Percentiles rank a stretch among this genome's conserved stretches.
phyloP scores from a whole-genome alignment of 192 early-diverging fungal genomes.

The Coemansia sp. region DNA sequence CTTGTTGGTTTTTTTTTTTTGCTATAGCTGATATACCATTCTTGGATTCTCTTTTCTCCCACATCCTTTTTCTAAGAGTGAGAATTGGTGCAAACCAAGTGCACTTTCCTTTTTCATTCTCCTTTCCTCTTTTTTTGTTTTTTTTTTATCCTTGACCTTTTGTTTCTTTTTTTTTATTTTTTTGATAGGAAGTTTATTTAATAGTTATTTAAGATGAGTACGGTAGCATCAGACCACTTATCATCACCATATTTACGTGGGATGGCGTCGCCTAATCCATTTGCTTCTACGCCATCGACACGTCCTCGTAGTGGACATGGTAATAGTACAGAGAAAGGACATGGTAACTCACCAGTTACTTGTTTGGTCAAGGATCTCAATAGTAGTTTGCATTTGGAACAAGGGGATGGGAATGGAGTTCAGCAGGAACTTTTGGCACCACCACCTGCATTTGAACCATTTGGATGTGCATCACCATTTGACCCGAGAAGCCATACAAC shows the following conservation, averaged over 20 bases:
- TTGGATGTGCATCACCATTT: constrained; percentile 17
- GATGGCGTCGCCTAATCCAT: constrained; percentile 34
- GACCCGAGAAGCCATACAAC: constrained; percentile 11
- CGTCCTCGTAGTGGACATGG: not conserved
- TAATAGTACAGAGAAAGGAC: not conserved
- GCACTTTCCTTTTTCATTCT: not conserved
- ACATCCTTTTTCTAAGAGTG: no score
- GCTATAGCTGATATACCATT: no score
- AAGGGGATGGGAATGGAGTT: not conserved
- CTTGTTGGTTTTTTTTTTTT: no score
- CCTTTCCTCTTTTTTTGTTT: not conserved
- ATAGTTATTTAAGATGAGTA: constrained; percentile 22
- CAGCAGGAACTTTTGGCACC: not conserved
- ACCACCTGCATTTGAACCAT: constrained; percentile 21
- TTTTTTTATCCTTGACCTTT: not conserved
- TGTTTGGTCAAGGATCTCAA: constrained; percentile 39
- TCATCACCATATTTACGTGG: constrained; percentile 30
- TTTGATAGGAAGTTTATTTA: not conserved
- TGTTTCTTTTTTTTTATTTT: not conserved
- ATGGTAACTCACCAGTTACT: constrained; percentile 25
- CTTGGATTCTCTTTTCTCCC: no score
- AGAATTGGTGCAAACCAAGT: not conserved
- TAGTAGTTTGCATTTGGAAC: constrained; percentile 37
- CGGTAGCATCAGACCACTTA: constrained; percentile 27
- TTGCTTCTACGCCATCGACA: constrained; percentile 13